These are phyloP conservation scores for Monascus ruber DNA, from an alignment of 2,329 filamentous ascomycete genomes.

Conservation along the genomic window DNA sequence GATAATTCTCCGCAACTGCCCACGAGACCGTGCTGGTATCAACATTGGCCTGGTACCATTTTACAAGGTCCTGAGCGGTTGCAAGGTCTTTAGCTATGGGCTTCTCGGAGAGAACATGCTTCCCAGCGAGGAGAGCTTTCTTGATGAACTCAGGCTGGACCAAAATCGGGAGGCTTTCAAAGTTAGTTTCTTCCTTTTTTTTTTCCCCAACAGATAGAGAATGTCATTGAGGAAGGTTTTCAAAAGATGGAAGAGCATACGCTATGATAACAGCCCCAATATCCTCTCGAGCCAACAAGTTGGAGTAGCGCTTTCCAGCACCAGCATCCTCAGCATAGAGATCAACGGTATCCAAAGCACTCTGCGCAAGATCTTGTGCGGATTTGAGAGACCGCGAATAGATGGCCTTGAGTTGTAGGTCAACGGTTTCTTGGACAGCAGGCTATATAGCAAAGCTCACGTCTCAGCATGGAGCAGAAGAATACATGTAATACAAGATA, in stretches of 20 bases:
- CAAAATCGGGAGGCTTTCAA: conserved; percentile 39
- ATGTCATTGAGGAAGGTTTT: neutral
- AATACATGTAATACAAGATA: neutral
- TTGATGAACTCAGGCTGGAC: conserved; percentile 42
- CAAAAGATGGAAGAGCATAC: conserved; percentile 16
- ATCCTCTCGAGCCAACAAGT: conserved; percentile 38
- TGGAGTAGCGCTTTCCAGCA: conserved; percentile 32
- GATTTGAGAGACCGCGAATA: conserved; percentile 48
- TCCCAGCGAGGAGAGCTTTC: conserved; percentile 38
- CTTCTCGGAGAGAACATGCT: conserved; percentile 48
- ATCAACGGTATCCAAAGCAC: conserved; percentile 26
- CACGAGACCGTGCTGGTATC: conserved; percentile 30
- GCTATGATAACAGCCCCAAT: conserved; percentile 42
- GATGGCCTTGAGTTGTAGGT: conserved; percentile 42
- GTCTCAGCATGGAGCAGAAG: neutral
- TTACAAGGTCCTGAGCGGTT: conserved; percentile 39
- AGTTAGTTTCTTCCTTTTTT: too few relatives aligned
- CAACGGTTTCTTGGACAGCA: conserved; percentile 36
- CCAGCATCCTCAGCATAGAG: conserved; percentile 46
- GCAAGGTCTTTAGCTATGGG: conserved; percentile 45
- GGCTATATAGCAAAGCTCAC: conserved; percentile 27
- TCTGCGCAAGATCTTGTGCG: conserved; percentile 32
- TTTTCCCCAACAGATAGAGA: too few relatives aligned
- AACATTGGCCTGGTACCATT: conserved; percentile 39
- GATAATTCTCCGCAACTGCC: conserved; percentile 47